Conservation (phyloP, 768 basidiomycete genomes). For the Guyanaporus albipodus region DNA sequence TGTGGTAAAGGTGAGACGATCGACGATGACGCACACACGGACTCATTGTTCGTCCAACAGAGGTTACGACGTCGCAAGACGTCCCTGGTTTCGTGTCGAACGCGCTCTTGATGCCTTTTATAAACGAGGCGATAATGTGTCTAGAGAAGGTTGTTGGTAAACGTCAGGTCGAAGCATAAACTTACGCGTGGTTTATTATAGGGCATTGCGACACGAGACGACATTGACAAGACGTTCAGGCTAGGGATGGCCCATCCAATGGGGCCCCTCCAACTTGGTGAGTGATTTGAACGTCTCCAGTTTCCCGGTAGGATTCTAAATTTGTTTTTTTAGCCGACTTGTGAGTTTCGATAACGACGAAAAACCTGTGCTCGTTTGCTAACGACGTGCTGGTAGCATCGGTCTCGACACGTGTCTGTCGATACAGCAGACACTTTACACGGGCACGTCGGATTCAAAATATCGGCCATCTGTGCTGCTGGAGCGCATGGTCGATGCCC, state of each 20-base stretch:
- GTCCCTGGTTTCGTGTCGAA: slow-evolving; percentile 96
- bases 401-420: slow-evolving; percentile 97
- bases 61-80: slow-evolving; percentile 87
- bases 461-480: slow-evolving; percentile 89
- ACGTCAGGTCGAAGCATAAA: no score
- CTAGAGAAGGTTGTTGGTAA: slow-evolving; percentile 66
- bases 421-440: slow-evolving; percentile 86
- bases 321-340: slow-evolving; percentile 27
- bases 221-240: slow-evolving; percentile 92
- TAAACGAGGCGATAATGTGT: slow-evolving; percentile 96
- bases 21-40: neutral
- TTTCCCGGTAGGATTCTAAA: neutral
- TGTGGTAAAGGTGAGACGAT: slow-evolving; percentile 74
- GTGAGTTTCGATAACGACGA: slow-evolving; percentile 15
- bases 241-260: slow-evolving; percentile 95
- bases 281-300: slow-evolving; percentile 1
- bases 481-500: slow-evolving; percentile 94
- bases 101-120: slow-evolving; percentile 93
- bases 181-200: slow-evolving; percentile 23
- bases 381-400: slow-evolving; percentile 49
- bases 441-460: slow-evolving; percentile 89
- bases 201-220: slow-evolving; percentile 90
- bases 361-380: neutral
- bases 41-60: slow-evolving; percentile 36
- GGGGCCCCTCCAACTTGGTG: slow-evolving; percentile 88